phyloP scores from a whole-genome alignment of 345 rosid species.

The Mercurialis annua region DNA sequence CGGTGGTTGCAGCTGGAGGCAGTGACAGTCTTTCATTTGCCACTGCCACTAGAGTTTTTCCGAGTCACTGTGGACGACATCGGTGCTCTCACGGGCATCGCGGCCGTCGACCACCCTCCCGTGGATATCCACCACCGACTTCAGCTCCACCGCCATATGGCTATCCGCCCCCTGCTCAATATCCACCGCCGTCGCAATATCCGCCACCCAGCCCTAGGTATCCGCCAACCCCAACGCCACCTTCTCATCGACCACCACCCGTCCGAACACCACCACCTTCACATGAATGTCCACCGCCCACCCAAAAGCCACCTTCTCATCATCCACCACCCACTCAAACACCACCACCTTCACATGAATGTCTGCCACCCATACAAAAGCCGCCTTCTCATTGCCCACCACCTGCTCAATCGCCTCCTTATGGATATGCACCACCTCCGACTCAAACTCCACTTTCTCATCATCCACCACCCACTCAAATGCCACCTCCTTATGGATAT shows the following conservation, averaged over 20 bases:
- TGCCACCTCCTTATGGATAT: conserved; percentile 9
- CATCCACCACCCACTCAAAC: conserved; percentile 1
- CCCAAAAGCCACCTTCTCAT: background rate
- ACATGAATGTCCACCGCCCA: background rate
- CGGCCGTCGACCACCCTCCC: background rate
- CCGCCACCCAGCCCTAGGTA: background rate
- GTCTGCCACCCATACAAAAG: background rate
- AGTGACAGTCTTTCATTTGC: background rate
- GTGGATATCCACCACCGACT: background rate
- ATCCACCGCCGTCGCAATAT: background rate
- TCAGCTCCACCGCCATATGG: background rate
- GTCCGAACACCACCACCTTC: background rate
- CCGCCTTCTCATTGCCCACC: background rate
- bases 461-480: background rate
- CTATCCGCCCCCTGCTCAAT: background rate
- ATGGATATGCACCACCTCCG: background rate
- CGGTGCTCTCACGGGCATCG: too few species aligned
- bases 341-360: background rate
- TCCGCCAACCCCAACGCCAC: background rate
- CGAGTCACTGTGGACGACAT: background rate
- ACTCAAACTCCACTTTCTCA: background rate
- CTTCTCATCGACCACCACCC: background rate
- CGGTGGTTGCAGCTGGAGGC: conserved; percentile 1
- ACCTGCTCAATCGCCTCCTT: background rate
- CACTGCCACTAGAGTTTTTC: background rate